Evolutionary conservation across 1,284 basidiomycete species (phyloP).

Genomic region (Boletus subluridellus): DNA sequence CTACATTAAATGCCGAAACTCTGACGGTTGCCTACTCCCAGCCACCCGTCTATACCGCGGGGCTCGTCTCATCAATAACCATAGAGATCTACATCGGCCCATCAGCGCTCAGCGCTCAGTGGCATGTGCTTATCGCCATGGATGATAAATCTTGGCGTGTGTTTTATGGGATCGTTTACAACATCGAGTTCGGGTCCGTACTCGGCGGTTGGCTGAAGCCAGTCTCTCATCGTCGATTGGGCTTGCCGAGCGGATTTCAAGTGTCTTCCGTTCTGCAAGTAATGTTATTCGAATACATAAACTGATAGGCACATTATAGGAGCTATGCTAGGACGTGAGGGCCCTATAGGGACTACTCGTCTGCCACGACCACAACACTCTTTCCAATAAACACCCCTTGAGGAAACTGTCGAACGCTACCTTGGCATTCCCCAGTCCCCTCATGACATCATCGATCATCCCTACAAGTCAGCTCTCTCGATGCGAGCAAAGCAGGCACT

Average conservation of each 20-base stretch:
- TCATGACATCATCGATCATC: constrained; percentile 9
- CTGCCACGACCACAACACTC: not conserved
- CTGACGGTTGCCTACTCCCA: not conserved
- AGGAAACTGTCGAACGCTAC: not conserved
- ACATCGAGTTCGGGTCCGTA: no score
- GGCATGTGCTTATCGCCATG: not conserved
- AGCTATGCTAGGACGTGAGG: not conserved
- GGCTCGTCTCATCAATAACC: not conserved
- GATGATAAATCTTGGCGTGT: not conserved
- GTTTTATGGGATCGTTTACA: not conserved
- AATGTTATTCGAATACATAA: not conserved
- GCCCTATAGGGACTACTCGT: not conserved
- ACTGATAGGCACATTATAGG: not conserved
- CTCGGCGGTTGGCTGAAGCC: not conserved
- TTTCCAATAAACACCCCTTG: not conserved
- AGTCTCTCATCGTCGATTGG: not conserved
- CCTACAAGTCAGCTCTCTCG: not conserved
- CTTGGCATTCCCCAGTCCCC: constrained; percentile 12
- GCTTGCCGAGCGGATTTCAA: not conserved
- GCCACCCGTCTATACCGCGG: not conserved
- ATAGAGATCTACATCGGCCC: not conserved
- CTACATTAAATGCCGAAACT: not conserved
- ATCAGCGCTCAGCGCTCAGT: not conserved
- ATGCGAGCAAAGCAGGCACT: not conserved
- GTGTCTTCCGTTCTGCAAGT: not conserved